A percentile compares a stretch with the other conserved stretches of the same genome.
These are phyloP conservation scores for Rhizopogon rudus DNA, from an alignment of 768 basidiomycete species.

Conservation along the genomic window DNA sequence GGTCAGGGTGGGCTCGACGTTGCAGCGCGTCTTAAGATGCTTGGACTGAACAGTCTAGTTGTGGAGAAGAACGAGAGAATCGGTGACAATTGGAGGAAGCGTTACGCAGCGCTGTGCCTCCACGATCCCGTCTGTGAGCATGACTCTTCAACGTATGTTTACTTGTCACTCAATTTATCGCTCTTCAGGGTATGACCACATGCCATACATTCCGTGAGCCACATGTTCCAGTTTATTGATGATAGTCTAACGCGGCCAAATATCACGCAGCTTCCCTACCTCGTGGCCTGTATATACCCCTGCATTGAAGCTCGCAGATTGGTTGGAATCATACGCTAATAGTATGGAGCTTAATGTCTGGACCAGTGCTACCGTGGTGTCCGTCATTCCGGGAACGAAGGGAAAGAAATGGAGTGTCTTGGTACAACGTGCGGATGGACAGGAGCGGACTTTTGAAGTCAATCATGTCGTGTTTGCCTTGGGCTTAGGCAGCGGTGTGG, in stretches of 20 bases:
- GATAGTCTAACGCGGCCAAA: not conserved
- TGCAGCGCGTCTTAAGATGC: constrained; percentile 48
- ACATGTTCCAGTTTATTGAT: not conserved
- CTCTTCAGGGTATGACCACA: constrained; percentile 38
- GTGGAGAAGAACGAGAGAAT: constrained; percentile 22
- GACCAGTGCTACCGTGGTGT: constrained; percentile 39
- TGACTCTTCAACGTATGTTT: not conserved
- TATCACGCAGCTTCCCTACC: constrained; percentile 41
- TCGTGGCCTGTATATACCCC: constrained; percentile 58
- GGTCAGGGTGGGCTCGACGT: constrained; percentile 53
- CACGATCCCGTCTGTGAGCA: constrained; percentile 28
- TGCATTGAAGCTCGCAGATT: constrained; percentile 54
- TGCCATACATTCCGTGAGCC: constrained; percentile 53
- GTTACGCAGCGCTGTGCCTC: constrained; percentile 27
- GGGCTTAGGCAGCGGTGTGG: constrained; percentile 43
- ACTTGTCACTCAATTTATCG: not conserved
- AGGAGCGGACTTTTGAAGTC: constrained; percentile 35
- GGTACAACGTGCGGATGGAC: constrained; percentile 31
- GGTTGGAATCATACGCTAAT: constrained; percentile 62
- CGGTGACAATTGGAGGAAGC: constrained; percentile 28
- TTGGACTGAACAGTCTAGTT: constrained; percentile 14
- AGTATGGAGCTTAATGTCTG: constrained; percentile 60
- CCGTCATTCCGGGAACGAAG: constrained; percentile 24
- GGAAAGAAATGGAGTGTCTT: constrained; percentile 40
- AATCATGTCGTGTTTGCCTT: constrained; percentile 46